Evolutionary conservation across 2,329 filamentous ascomycete genomes (phyloP), one percentile per base, ranked within the genome.

Genomic region (Sporothrix dimorphospora): DNA sequence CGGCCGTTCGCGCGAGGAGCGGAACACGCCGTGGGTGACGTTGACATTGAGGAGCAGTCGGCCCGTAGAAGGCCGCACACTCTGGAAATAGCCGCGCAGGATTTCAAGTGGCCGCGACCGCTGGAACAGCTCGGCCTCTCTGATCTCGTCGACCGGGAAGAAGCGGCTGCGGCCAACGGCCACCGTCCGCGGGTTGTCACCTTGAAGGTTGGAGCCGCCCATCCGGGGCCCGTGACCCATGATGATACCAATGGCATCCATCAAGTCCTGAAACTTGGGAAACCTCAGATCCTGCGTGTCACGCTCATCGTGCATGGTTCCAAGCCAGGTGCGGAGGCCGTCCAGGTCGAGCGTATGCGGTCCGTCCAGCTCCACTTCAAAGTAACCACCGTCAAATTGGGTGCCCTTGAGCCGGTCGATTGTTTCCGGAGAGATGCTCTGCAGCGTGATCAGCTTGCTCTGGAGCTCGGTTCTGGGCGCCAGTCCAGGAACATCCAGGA

Each of bases 51-150:
- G 79, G 0, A 89, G 81, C 1, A 89, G 75, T 0, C 86, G 81
- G 1, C 86, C 86, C 0, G 87, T 89, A 0, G 84, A 84, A 0
- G 86, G 80, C 6, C 87, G 85, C 2, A 85, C 82, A 42, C 86
- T 88, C 76, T 87, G 85, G 71, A 88, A 88, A 75, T 86, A 88
- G 1, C 87, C 87, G 19, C 87, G 83, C 1, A 85, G 79, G 40
- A 86, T 82, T 8, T 68, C 57, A 6, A 67, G 77, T 69, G 70
- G 66, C 30, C 34, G 74, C 8, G 80, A 78, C 5, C 71, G 53
- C 6, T 76, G 76, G 4, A 85, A 75, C 0, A 77, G 70, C 0
- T 71, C 57, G 0, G 73, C 75, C 27, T 82, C 80, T 1, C 76
- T 74, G 0, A 30, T 75, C 70, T 2, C 77, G 8, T 80, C 78